Percentiles rank a stretch among this genome's conserved stretches.
Evolutionary conservation across 306 rosid genomes (phyloP).

Genomic region (Begonia loranthoides): DNA sequence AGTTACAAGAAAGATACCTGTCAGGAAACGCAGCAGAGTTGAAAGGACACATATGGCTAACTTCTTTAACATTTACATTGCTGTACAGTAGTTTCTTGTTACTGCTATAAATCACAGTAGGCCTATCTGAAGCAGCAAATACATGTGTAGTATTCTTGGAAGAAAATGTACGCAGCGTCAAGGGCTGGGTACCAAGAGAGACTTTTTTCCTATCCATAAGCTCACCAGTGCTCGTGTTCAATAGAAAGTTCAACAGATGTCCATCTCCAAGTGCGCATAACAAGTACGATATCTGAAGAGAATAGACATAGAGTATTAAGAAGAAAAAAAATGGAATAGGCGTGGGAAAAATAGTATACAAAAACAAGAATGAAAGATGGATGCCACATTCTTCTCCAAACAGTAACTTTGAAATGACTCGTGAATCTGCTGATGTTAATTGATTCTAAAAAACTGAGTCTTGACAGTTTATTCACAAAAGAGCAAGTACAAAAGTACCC

Average conservation of each 20-base stretch:
- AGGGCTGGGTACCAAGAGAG: slow-evolving; percentile 97
- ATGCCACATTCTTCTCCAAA: no score
- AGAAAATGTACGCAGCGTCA: slow-evolving; percentile 90
- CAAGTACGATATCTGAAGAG: slow-evolving; percentile 72
- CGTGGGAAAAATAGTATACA: no score
- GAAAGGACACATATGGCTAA: slow-evolving; percentile 98
- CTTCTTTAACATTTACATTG: slow-evolving; percentile 94
- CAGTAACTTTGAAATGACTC: no score
- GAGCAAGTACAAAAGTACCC: slow-evolving; percentile 42
- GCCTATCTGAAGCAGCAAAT: slow-evolving; percentile 96
- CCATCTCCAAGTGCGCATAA: slow-evolving; percentile 98
- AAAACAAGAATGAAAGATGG: no score
- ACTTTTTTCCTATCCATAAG: slow-evolving; percentile 87
- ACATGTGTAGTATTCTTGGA: slow-evolving; percentile 93
- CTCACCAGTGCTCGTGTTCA: slow-evolving; percentile 76
- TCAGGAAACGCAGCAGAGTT: slow-evolving; percentile 99
- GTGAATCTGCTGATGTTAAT: no score
- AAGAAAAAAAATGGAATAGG: no score
- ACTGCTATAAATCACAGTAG: slow-evolving; percentile 95
- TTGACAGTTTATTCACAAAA: no score
- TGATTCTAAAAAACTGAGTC: no score
- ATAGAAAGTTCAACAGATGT: slow-evolving; percentile 73
- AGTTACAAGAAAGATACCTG: slow-evolving; percentile 34
- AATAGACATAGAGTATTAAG: not conserved
- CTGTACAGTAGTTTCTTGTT: slow-evolving; percentile 93